Evolutionary conservation across 345 rosid genomes (phyloP), one percentile per base, ranked within the genome.

Genomic region (Salix viminalis): DNA sequence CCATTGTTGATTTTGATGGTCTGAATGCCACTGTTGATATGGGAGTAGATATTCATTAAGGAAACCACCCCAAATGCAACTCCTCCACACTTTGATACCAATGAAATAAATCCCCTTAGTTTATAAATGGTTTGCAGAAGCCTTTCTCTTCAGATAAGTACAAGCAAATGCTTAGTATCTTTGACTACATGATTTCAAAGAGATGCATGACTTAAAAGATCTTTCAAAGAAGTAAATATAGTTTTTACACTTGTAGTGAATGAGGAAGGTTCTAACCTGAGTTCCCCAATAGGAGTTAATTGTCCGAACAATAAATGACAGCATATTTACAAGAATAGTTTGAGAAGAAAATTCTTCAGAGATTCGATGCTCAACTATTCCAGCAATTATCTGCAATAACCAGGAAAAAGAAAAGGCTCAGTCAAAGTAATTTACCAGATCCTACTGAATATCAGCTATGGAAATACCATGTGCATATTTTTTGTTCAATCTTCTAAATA

Each of bases 281-380:
- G 98, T 94, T 86, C 98, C 98, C 91, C 91, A 92, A 77, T 91
- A 94, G 66, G 97, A 91, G 82, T 94, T 92, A 75, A 92, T 72
- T 28, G 92, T 90, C 83, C 98, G 92, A 71, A 78, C 91, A 79
- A 94, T 42, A 87, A 92, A 92, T 32, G 98, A 92, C 36, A 94
- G 80, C 92, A 88, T 79, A 82, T 92, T 92, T 80, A 90, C 98
- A 82, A 92, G 90, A 76, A 91, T 79, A 21, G 87, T 81, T 67
- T 91, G 91, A 67, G 98, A 92, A 84, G 95, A 70, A 78, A 94
- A 88, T 82, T 79, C 88, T 39, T 92, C 97, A 24, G 97, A 81
- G 65, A 94, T 84, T 46, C 97, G 88, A 83, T 92, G 97, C 90
- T 94, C 98, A 77, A 91, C 87, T 3, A 94, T 66, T 54, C 98